Base-by-base conservation (phyloP, 164 flowering plant genomes). In the Macadamia tetraphylla region DNA sequence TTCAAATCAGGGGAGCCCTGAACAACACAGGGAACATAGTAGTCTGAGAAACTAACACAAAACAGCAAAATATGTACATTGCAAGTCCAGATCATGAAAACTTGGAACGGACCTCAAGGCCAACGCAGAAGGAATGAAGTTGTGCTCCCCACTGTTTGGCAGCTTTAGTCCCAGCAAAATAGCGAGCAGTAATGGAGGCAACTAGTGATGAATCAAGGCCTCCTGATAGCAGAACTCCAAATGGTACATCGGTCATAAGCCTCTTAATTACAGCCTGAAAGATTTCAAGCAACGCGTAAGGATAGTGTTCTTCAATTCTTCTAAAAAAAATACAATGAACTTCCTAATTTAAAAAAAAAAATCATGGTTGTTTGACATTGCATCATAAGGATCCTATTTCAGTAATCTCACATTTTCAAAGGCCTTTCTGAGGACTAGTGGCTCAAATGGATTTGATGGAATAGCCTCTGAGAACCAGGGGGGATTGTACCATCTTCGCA, bases 391-490 rank as follows among this genome's bases (percentile, higher is more conserved):
- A n/a, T 46, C 6, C 8, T 6, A 15, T 31, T 30, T 48, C 49
- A 42, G 60, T 9, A 46, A 53, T 56, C 83, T 78, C 69, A 91
- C 98, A 63, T 86, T 74, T 75, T 94, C 97, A 71, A 94, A 87
- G 48, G 97, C 88, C 23, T 62, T 71, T 64, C 98, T 78, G 17
- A 94, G 82, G 67, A 70, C 87, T 56, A 94, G 78, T 0, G 98
- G 92, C 69, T 94, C 94, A 80, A 88, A 94, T 23, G 96, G 97
- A 18, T 88, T 75, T 3, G 93, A 88, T 15, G 97, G 97, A 73
- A 91, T 63, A 14, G 79, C 77, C 77, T 91, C 97, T 1, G 85
- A 70, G 77, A 81, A 87, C 98, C 97, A 94, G 6, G 86, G 75
- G 12, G 96, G 98, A 69, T 92, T 88, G 64, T 90, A 94, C 96